Evolutionary conservation across 257 asterid species (phyloP).

Genomic region (Asclepias syriaca): DNA sequence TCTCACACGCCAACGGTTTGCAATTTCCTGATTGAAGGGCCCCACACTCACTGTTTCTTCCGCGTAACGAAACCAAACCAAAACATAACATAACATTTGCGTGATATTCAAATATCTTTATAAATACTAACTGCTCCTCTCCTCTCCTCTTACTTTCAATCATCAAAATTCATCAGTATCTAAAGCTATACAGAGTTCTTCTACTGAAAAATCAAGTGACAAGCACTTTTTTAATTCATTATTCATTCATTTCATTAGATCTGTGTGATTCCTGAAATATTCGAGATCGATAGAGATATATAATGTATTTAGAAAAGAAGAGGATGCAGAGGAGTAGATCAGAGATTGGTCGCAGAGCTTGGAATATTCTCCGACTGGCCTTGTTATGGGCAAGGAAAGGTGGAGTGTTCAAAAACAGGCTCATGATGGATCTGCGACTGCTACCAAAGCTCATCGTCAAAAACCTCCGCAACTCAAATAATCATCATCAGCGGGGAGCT

Average conservation of each 20-base stretch:
- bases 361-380: conserved; percentile 57
- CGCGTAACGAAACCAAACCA: neutral
- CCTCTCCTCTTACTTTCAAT: neutral
- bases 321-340: conserved; percentile 38
- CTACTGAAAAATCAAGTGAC: conserved; percentile 3
- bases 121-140: neutral
- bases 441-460: conserved; percentile 45
- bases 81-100: conserved; percentile 22
- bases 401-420: conserved; percentile 35
- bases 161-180: conserved; percentile 4
- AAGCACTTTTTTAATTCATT: neutral
- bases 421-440: conserved; percentile 27
- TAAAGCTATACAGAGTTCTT: neutral
- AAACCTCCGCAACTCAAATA: conserved; percentile 28
- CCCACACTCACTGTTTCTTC: neutral
- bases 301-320: neutral
- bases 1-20: conserved; percentile 19
- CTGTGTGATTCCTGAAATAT: no score
- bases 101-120: neutral
- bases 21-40: neutral
- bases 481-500: conserved; percentile 15
- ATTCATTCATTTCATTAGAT: no score
- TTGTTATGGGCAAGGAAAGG: conserved; percentile 65
- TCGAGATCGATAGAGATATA: conserved; percentile 2
- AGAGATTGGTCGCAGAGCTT: conserved; percentile 34